phyloP scores from a whole-genome alignment of 345 rosid genomes.

The Moringa oleifera region DNA sequence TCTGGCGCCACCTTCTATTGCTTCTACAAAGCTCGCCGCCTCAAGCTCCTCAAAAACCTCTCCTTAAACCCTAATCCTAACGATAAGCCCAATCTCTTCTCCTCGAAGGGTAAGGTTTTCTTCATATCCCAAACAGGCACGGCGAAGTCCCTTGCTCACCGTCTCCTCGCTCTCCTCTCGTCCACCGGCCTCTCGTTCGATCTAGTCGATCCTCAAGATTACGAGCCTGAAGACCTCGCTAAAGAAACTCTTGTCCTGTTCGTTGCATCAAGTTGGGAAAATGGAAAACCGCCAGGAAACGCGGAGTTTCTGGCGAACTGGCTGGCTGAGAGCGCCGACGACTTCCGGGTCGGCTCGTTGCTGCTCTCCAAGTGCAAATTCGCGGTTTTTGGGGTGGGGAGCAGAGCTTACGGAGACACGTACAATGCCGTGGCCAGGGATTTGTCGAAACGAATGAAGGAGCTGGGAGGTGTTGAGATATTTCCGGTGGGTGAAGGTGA shows the following conservation, averaged over 20 bases:
- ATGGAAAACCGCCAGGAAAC: slow-evolving; percentile 63
- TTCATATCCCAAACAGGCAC: slow-evolving; percentile 84
- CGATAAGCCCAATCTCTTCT: background rate
- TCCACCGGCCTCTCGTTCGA: slow-evolving; percentile 47
- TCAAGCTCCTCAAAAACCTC: slow-evolving; percentile 35
- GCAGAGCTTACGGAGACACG: slow-evolving; percentile 56
- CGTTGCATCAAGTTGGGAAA: slow-evolving; percentile 90
- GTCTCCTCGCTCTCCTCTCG: slow-evolving; percentile 38
- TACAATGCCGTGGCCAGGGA: slow-evolving; percentile 78
- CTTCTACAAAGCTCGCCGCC: slow-evolving; percentile 75
- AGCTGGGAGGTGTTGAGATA: slow-evolving; percentile 70
- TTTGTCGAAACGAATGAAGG: slow-evolving; percentile 53
- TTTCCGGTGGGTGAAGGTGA: slow-evolving; percentile 65
- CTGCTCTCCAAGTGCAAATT: slow-evolving; percentile 60
- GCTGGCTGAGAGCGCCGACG: slow-evolving; percentile 78
- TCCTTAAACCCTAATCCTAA: slow-evolving; percentile 25
- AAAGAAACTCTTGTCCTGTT: slow-evolving; percentile 56
- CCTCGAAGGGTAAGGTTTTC: slow-evolving; percentile 53
- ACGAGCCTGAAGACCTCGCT: slow-evolving; percentile 90
- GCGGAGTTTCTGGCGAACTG: slow-evolving; percentile 66
- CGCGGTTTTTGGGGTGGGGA: slow-evolving; percentile 89
- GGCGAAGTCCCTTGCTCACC: slow-evolving; percentile 57
- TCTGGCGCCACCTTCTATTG: slow-evolving; percentile 80
- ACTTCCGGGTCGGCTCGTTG: slow-evolving; percentile 83
- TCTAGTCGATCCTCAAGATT: slow-evolving; percentile 62